Percentiles rank a stretch among this genome's conserved stretches.
Conservation (phyloP, 495 filamentous ascomycete species). For the Xylona heveae region DNA sequence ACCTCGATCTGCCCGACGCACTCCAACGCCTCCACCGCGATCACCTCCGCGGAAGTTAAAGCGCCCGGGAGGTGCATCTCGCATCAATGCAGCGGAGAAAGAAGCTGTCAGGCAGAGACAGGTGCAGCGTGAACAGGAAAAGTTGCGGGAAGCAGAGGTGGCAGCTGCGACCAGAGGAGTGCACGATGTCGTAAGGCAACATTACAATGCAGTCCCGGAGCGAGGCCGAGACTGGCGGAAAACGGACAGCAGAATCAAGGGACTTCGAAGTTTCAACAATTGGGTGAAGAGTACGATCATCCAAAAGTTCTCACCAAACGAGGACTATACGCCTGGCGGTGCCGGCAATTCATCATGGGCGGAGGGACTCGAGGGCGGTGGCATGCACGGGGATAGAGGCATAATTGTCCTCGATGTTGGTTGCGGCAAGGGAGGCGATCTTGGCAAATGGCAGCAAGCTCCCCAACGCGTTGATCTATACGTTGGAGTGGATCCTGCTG, state of each 20-base stretch:
- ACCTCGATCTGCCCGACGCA: conserved; percentile 1
- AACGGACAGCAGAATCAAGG: conserved; percentile 84
- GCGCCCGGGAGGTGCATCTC: conserved; percentile 62
- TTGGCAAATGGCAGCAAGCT: conserved; percentile 86
- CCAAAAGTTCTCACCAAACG: conserved; percentile 82
- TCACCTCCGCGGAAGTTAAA: conserved; percentile 51
- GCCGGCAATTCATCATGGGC: conserved; percentile 22
- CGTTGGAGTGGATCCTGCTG: conserved; percentile 80
- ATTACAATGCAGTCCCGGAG: conserved; percentile 92
- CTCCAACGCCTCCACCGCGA: conserved; percentile 7
- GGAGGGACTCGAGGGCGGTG: conserved; percentile 23
- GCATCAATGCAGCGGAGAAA: conserved; percentile 47
- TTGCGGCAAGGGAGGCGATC: conserved; percentile 89
- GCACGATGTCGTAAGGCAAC: conserved; percentile 69
- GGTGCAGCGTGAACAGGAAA: conserved; percentile 39
- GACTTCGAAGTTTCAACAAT: conserved; percentile 86
- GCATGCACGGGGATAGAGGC: conserved; percentile 4
- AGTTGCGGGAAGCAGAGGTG: conserved; percentile 28
- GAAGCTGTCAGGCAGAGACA: conserved; percentile 46
- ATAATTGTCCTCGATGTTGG: conserved; percentile 79
- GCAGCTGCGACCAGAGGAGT: conserved; percentile 30
- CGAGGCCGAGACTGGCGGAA: conserved; percentile 86
- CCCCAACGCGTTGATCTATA: conserved; percentile 73
- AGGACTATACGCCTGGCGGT: conserved; percentile 36
- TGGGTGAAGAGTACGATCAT: conserved; percentile 96